Base-by-base conservation (phyloP, 306 rosid genomes). In the Nissolia schottii region DNA sequence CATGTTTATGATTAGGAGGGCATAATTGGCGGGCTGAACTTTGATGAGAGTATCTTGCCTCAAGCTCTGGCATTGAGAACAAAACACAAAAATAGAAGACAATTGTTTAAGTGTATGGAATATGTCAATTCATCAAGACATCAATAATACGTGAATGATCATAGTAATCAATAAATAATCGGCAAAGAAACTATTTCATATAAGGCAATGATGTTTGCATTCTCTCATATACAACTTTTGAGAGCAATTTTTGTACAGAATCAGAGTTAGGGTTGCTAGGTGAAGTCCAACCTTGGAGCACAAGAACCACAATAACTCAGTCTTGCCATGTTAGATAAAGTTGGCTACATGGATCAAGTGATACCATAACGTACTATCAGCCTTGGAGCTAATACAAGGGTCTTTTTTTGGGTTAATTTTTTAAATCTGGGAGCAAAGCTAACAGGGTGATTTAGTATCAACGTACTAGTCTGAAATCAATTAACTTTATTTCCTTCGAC, bases 61-160 rank as follows among this genome's bases (percentile, higher is more conserved):
- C 40, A 65, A 40, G 57, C 59, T 51, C 56, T 6, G 31, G 5
- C 43, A 19, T 43, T 25, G 23, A n/a, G 34, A 20, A 15, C 70
- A 40, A 22, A 20, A 2, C 53, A 34, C 6, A 65, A 48, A 34
- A 50, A 14, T 14, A 69, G 14, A 74, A 48, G 34, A 31, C 43
- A 43, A 28, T 69, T 50, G 12, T 51, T 73, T 11, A 37, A 60
- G 34, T 70, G 7, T 61, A 38, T 53, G 57, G 50, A 70, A 61
- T 9, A 8, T 14, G 16, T 67, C 51, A 29, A 56, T 53, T 22
- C 54, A 45, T 75, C 14, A 34, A 20, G n/a, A n/a, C n/a, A n/a
- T n/a, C n/a, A n/a, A n/a, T 40, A 66, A 19, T 65, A 18, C 67
- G 18, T 43, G 24, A n/a, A n/a, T 23, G 51, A 27, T 76, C 40